phyloP scores from a whole-genome alignment of 2,329 filamentous ascomycete genomes.

The Colletotrichum godetiae region DNA sequence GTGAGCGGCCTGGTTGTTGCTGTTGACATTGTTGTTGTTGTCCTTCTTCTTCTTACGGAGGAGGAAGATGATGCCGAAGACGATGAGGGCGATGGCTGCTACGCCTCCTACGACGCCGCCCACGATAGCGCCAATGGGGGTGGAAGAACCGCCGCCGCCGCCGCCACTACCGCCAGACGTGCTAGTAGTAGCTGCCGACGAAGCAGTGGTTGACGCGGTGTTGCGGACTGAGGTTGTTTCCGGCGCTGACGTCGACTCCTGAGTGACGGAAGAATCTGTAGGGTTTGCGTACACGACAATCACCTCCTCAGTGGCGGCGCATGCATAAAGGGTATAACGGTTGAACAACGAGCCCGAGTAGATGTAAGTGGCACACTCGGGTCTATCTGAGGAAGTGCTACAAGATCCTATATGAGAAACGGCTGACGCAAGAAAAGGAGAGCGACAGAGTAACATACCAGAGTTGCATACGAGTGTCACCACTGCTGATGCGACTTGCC shows the following conservation, averaged over 20 bases:
- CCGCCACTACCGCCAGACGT: constrained; percentile 50
- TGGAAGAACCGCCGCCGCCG: constrained; percentile 45
- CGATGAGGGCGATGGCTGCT: constrained; percentile 42
- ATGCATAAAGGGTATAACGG: constrained; percentile 45
- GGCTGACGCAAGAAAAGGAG: neutral
- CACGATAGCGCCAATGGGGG: constrained; percentile 49
- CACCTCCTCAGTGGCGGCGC: constrained; percentile 39
- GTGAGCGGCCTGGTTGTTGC: constrained; percentile 10
- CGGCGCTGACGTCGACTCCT: neutral
- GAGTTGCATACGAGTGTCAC: constrained; percentile 43
- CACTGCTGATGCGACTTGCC: constrained; percentile 35
- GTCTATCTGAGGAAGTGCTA: constrained; percentile 39
- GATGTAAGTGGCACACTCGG: constrained; percentile 45
- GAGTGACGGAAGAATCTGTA: constrained; percentile 20
- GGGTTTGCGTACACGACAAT: constrained; percentile 40
- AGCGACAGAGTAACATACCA: constrained; percentile 41
- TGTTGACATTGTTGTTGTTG: neutral
- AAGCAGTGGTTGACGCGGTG: neutral
- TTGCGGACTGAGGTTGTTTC: neutral
- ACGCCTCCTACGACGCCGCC: constrained; percentile 53
- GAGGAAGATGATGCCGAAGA: constrained; percentile 43
- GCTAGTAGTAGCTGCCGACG: constrained; percentile 26
- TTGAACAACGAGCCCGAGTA: constrained; percentile 38
- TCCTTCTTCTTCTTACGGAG: constrained; percentile 41
- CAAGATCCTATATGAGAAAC: neutral